Base-by-base conservation (phyloP, 345 rosid genomes). In the Citrus hindsii region DNA sequence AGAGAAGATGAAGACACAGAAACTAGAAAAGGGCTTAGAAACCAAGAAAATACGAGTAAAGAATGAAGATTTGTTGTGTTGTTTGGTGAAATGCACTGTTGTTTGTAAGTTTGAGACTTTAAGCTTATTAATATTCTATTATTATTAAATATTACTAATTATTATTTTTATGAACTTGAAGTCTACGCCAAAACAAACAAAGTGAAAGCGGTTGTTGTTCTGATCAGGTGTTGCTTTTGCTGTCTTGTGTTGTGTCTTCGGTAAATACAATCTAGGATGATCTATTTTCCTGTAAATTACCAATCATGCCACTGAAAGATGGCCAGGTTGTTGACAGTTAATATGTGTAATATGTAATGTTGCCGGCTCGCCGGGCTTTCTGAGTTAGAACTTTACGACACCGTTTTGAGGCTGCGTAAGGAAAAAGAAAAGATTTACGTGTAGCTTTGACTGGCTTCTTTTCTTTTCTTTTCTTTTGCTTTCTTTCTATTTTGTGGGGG, bases 81-180 rank as follows among this genome's bases (percentile, higher is more conserved):
- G 68, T 74, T 74, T 74, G 77, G 77, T 61, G 35, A 25, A 59
- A 24, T 8, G 77, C 25, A 74, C 55, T 38, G 68, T 74, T 24
- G 22, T 59, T 38, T 7, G 53, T 2, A 38, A 1, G 51, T 24
- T 58, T 24, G 14, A 28, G 46, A 9, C 21, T 68, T 68, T 12
- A 35, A 53, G 22, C 7, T 66, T 21, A 33, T 59, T 59, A 22
- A 59, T 59, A 59, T 59, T 59, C 10, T n/a, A n/a, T 59, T 59
- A 59, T 22, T 22, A 59, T 59, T 22, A n/a, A 8, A 2, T 65
- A 58, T 58, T 58, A 21, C 19, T 51, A 48, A 12, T 46, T 56
- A 56, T 4, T 58, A 22, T 58, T 59, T 4, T 68, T n/a, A 73
- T 33, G 65, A 38, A 30, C 77, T 74, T 74, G 56, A 60, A 61